A percentile compares a stretch with the other conserved stretches of the same genome.
These are phyloP conservation scores for Pestalotiopsis sp. DNA, from an alignment of 2,329 filamentous ascomycete genomes.

Conservation along the genomic window DNA sequence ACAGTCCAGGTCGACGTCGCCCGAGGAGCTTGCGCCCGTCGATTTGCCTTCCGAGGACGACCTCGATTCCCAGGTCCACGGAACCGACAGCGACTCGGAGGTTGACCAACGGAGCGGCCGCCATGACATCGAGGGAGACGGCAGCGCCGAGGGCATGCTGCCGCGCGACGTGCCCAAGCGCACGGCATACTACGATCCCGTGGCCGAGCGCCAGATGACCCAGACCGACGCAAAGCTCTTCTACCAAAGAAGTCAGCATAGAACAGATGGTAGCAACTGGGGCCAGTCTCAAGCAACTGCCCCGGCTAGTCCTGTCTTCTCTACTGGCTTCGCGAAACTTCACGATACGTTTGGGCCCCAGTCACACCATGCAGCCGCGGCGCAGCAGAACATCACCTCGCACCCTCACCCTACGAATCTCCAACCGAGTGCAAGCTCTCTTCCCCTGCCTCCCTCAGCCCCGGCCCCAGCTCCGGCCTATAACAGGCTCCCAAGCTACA, in stretches of 20 bases:
- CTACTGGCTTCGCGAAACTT: slow-evolving; percentile 10
- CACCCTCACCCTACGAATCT: slow-evolving; percentile 23
- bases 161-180: slow-evolving; percentile 63
- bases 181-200: slow-evolving; percentile 91
- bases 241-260: slow-evolving; percentile 82
- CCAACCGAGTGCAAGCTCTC: slow-evolving; percentile 26
- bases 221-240: slow-evolving; percentile 95
- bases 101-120: slow-evolving; percentile 19
- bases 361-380: slow-evolving; percentile 9
- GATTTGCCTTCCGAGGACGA: slow-evolving; percentile 40
- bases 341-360: slow-evolving; percentile 7
- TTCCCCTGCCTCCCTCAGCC: slow-evolving; percentile 21
- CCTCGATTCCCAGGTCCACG: slow-evolving; percentile 28
- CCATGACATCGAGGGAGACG: slow-evolving; percentile 13
- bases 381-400: slow-evolving; percentile 17
- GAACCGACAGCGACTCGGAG: slow-evolving; percentile 35
- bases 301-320: slow-evolving; percentile 47
- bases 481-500: slow-evolving; percentile 26
- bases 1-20: slow-evolving; percentile 36
- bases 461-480: slow-evolving; percentile 19
- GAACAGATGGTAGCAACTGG: slow-evolving; percentile 48
- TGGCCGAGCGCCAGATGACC: slow-evolving; percentile 91
- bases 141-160: slow-evolving; percentile 54
- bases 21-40: slow-evolving; percentile 29
- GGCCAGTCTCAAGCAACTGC: slow-evolving; percentile 37